A percentile compares a stretch with the other conserved stretches of the same genome.
Conservation (phyloP, 225 moss, liverwort and hornwort species). For the Anthoceros angustus region DNA sequence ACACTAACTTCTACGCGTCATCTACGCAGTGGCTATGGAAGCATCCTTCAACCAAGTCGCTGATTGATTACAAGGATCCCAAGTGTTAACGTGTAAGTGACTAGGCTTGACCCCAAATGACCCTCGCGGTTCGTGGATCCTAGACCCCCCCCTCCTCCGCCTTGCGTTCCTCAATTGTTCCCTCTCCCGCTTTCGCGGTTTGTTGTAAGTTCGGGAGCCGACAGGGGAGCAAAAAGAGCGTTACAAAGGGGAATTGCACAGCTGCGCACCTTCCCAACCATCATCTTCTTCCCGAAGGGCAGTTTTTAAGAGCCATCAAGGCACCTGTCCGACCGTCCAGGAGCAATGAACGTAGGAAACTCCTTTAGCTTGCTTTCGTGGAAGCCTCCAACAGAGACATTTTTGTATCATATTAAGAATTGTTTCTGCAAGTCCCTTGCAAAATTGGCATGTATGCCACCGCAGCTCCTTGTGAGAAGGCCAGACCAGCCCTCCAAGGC, state of each 20-base stretch:
- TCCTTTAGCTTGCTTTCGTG: conserved; percentile 75
- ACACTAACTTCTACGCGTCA: not conserved
- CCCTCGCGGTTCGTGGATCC: not conserved
- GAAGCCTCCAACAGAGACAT: conserved; percentile 37
- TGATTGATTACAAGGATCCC: conserved; percentile 45
- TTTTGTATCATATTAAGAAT: too few species aligned
- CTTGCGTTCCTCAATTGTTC: not conserved
- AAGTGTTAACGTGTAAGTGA: conserved; percentile 48
- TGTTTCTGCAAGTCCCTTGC: too few species aligned
- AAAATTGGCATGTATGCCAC: too few species aligned
- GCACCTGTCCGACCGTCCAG: conserved; percentile 72
- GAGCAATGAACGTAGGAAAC: conserved; percentile 67
- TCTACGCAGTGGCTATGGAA: conserved; percentile 67
- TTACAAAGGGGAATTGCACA: conserved; percentile 58
- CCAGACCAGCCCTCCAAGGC: too few species aligned
- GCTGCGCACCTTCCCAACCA: conserved; percentile 63
- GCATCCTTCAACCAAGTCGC: conserved; percentile 55
- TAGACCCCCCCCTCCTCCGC: not conserved
- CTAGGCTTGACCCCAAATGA: not conserved
- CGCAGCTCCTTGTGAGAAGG: too few species aligned
- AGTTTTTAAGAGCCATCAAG: conserved; percentile 59
- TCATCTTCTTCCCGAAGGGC: conserved; percentile 72
- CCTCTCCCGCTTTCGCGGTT: conserved; percentile 28
- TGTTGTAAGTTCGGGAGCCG: conserved; percentile 83
- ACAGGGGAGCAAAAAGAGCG: conserved; percentile 62